Evolutionary conservation across 2,329 filamentous ascomycete species (phyloP), one percentile per base, ranked within the genome.

Genomic region (Claviceps capensis): DNA sequence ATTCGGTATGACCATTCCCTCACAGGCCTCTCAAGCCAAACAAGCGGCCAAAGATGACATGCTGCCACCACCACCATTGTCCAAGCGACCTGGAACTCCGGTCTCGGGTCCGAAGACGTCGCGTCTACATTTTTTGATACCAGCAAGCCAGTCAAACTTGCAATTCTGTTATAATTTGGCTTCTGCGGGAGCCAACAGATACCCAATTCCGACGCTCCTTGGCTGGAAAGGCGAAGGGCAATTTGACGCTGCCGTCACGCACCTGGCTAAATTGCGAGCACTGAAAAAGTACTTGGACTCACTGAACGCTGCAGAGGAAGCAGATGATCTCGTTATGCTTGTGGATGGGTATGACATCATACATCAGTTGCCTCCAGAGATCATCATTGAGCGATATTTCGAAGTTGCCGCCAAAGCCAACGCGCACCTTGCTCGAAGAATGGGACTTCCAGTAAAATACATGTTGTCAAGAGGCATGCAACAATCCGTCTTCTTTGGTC

Each of bases 331-430:
- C 30, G 73, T 84, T 7, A 65, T 85, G 53, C 70, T 85, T 47
- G 72, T 82, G 5, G 82, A 86, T 61, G 80, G 77, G 1, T 75
- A 79, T 61, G 79, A 85, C 53, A 71, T 80, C 1, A 79, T 81
- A 67, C 79, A 85, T 54, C 83, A 86, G 62, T 68, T 86, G 2
- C 80, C 81, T 0, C 75, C 79, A 2, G 76, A 82, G 43, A 70
- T 85, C 19, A 66, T 86, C 56, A 73, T 86, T 26, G 67, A 75
- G 56, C 74, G 82, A 44, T 86, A 85, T 62, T 77, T 81, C 56
- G 66, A 70, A 14, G 66, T 79, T 16, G 62, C 77, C 17, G 66
- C 70, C n/a, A 70, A 72, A 49, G 76, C 74, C 30, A 79, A 85
- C 56, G 62, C 65, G 36, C 71, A 74, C 26, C 64, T 83, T 43